Base-by-base conservation (phyloP, 805 yeast species). In the Wickerhamiella lipophila region DNA sequence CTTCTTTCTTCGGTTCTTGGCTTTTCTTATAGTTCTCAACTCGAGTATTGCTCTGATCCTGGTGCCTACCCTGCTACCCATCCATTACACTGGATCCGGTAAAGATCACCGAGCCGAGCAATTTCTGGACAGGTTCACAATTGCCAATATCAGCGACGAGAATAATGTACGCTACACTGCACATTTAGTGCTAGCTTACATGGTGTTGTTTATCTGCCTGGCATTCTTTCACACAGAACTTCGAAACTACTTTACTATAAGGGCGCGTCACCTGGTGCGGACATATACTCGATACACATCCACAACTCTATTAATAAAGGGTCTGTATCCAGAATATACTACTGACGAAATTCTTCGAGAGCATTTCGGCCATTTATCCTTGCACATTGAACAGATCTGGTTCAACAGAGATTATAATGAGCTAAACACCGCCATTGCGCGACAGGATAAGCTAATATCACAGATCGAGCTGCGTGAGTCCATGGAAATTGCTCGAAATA, bases 111-210 rank as follows among this genome's bases (percentile, higher is more conserved):
- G 57, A 2, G 49, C 56, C 13, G 61, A 62, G 2, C 50, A 54
- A 3, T 85, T 87, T 0, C 64, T 87, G 43, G 95, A 86, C 56
- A 68, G 64, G 44, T 67, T 84, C 6, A 82, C 94, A 16, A 74
- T 83, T 61, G 77, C 92, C 2, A 81, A 83, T 57, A 72, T 85
- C 3, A 73, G 85, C 0, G 68, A 72, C 4, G 55, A 68, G 1
- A 74, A 75, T 41, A 72, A 77, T 0, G 58, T 62, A 3, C 61
- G 75, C 19, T 68, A 81, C 51, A 68, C 77, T 51, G 75, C 77
- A 19, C 95, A 86, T 62, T 73, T 86, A 47, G 59, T 77, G 0
- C 65, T 81, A 63, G 70, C 83, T 2, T 49, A 80, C 0, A 55
- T 77, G 1, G 74, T 79, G 0, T 69, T 84, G 2, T 55, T 68